Evolutionary conservation across 306 rosid species (phyloP).

Genomic region (Prunus campanulata): DNA sequence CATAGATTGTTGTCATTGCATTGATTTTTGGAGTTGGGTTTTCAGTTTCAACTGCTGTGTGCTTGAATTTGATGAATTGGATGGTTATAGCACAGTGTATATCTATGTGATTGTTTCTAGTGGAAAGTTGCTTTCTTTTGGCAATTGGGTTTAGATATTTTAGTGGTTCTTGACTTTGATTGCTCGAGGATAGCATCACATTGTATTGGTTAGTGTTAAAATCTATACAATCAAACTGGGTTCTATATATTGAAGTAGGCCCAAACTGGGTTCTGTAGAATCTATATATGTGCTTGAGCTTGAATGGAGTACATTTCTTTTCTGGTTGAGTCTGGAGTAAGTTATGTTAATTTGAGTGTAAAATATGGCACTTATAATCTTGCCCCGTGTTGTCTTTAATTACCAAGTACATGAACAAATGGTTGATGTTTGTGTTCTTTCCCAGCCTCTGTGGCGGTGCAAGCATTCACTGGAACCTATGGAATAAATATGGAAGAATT

Average conservation of each 20-base stretch:
- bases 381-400: neutral
- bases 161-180: slow-evolving; percentile 8
- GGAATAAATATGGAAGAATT: slow-evolving; percentile 84
- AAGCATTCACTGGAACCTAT: slow-evolving; percentile 86
- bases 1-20: neutral
- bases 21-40: neutral
- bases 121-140: slow-evolving; percentile 1
- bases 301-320: neutral
- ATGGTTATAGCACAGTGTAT: slow-evolving; percentile 3
- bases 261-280: no score
- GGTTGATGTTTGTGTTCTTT: slow-evolving; percentile 27
- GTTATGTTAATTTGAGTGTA: neutral
- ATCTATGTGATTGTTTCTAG: neutral
- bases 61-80: slow-evolving; percentile 7
- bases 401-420: slow-evolving; percentile 4
- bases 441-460: slow-evolving; percentile 44
- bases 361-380: neutral
- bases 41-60: slow-evolving; percentile 2
- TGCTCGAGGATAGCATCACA: neutral
- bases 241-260: no score
- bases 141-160: slow-evolving; percentile 18
- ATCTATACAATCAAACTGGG: neutral
- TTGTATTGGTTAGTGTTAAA: neutral
- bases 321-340: neutral
- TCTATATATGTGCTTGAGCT: no score